Conservation (phyloP, 2,329 filamentous ascomycete genomes). For the Monilinia fructigena region DNA sequence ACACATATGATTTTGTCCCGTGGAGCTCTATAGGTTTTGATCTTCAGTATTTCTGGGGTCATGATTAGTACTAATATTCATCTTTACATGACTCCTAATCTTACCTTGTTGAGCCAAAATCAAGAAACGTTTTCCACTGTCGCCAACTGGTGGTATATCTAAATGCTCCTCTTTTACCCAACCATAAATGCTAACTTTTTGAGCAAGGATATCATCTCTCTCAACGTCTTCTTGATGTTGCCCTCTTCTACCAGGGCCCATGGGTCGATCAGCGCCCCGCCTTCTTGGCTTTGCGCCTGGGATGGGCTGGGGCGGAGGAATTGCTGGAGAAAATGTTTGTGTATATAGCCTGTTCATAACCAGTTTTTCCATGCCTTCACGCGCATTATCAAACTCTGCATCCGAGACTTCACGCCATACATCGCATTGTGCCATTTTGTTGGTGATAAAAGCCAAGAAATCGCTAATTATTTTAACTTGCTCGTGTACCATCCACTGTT, state of each 20-base stretch:
- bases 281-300: constrained; percentile 66
- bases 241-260: constrained; percentile 81
- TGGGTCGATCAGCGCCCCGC: constrained; percentile 64
- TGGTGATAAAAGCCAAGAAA: constrained; percentile 92
- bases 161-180: constrained; percentile 94
- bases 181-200: constrained; percentile 95
- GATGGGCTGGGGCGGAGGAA: constrained; percentile 74
- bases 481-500: constrained; percentile 99
- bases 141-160: constrained; percentile 81
- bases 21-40: constrained; percentile 94
- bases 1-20: constrained; percentile 98
- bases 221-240: constrained; percentile 99
- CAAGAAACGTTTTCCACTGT: constrained; percentile 85
- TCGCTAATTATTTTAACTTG: constrained; percentile 99
- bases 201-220: constrained; percentile 88
- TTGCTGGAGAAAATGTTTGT: constrained; percentile 94
- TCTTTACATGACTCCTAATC: constrained; percentile 27
- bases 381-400: constrained; percentile 95
- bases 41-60: constrained; percentile 80
- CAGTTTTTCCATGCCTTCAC: constrained; percentile 98
- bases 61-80: constrained; percentile 31
- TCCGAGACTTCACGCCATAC: constrained; percentile 96
- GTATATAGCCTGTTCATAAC: constrained; percentile 97
- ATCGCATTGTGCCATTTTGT: constrained; percentile 97
- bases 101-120: constrained; percentile 82